A percentile compares a stretch with the other conserved stretches of the same genome.
phyloP scores from a whole-genome alignment of 2,329 filamentous ascomycete species.

The Ceratocystis diversiconidia region DNA sequence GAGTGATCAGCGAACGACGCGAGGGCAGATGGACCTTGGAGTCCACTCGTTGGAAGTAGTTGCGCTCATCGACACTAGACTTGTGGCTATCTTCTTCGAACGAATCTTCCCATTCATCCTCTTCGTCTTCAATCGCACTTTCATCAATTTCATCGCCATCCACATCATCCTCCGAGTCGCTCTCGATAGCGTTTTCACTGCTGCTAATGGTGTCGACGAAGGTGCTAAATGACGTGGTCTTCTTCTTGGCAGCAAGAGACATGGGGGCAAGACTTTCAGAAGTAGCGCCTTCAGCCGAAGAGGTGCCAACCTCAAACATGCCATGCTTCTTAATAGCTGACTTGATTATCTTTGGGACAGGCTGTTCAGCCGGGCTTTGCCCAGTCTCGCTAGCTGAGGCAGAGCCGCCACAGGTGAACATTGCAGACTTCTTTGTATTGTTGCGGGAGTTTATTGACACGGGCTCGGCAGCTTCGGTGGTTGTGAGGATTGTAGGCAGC shows the following conservation, averaged over 20 bases:
- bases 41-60: conserved; percentile 80
- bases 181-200: conserved; percentile 35
- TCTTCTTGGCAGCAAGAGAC: conserved; percentile 40
- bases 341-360: conserved; percentile 23
- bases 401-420: conserved; percentile 62
- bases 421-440: conserved; percentile 48
- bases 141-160: conserved; percentile 61
- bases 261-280: conserved; percentile 27
- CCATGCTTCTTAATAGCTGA: conserved; percentile 23
- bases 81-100: conserved; percentile 73
- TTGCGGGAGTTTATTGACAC: conserved; percentile 43
- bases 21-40: conserved; percentile 75
- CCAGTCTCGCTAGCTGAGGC: conserved; percentile 55
- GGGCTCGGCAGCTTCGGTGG: conserved; percentile 25
- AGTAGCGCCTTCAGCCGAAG: conserved; percentile 67
- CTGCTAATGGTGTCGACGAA: conserved; percentile 57
- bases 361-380: conserved; percentile 32
- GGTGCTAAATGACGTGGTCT: conserved; percentile 70
- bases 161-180: conserved; percentile 43
- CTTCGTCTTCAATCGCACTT: conserved; percentile 66
- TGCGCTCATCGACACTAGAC: conserved; percentile 66
- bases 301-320: conserved; percentile 41
- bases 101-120: conserved; percentile 50
- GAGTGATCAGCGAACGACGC: conserved; percentile 74
- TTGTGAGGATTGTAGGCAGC: conserved; percentile 6